phyloP scores from a whole-genome alignment of 108 stramenopile species.

The Fragilariopsis cylindrus region DNA sequence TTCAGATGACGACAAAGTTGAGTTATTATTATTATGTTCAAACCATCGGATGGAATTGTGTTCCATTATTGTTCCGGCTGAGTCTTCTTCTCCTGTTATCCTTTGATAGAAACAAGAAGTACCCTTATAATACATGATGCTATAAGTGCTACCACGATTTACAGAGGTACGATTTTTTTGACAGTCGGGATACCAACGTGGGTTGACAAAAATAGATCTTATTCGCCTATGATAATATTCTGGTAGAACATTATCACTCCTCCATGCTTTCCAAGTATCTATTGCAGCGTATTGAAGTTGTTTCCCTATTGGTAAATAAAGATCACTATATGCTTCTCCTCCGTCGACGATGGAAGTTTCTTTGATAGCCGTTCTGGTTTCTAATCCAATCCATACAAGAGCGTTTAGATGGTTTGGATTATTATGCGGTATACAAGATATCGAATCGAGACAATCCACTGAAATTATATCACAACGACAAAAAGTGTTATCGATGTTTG shows the following conservation, averaged over 20 bases:
- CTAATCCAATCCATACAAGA: constrained; percentile 6
- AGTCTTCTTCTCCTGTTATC: constrained; percentile 13
- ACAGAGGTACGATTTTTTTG: not conserved
- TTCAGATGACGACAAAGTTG: not conserved
- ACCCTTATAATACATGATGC: not conserved
- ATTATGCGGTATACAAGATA: constrained; percentile 14
- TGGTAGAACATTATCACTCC: constrained; percentile 6
- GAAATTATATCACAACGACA: constrained; percentile 31
- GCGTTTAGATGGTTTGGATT: constrained; percentile 8
- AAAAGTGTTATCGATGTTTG: not conserved
- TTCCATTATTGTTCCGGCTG: not conserved
- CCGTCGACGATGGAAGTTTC: not conserved
- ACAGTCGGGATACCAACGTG: constrained; percentile 19
- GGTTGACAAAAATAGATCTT: constrained; percentile 15
- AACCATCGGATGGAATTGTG: not conserved
- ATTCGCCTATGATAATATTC: not conserved
- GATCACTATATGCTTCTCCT: not conserved
- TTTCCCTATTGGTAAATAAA: constrained; percentile 20
- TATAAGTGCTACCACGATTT: not conserved
- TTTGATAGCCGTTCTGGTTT: constrained; percentile 19
- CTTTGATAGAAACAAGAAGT: constrained; percentile 5
- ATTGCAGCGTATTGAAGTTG: constrained; percentile 14
- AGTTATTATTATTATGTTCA: not conserved
- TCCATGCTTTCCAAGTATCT: constrained; percentile 14
- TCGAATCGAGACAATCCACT: constrained; percentile 21